Conservation (phyloP, 2,329 filamentous ascomycete genomes). For the Cytospora paraplurivora region DNA sequence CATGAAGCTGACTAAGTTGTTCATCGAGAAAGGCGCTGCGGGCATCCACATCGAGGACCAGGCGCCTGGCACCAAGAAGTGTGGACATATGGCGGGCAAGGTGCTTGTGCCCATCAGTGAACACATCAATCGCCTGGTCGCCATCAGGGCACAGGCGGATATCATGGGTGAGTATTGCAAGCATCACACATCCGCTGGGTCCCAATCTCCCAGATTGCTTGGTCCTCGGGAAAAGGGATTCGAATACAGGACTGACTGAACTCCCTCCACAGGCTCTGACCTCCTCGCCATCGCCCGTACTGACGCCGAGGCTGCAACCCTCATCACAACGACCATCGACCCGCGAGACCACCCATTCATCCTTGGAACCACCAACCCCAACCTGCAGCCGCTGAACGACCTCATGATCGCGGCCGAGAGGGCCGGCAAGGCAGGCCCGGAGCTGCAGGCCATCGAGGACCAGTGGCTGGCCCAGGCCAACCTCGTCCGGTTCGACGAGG, state of each 20-base stretch:
- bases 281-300: slow-evolving; percentile 91
- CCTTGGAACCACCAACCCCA: slow-evolving; percentile 82
- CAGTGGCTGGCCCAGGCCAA: slow-evolving; percentile 77
- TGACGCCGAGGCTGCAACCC: slow-evolving; percentile 94
- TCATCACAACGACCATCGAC: slow-evolving; percentile 96
- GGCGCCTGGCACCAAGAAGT: slow-evolving; percentile 98
- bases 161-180: slow-evolving; percentile 76
- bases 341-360: slow-evolving; percentile 94
- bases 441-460: slow-evolving; percentile 92
- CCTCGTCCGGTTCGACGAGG: slow-evolving; percentile 88
- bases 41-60: slow-evolving; percentile 99
- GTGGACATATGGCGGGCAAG: slow-evolving; percentile 98
- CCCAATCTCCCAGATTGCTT: neutral
- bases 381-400: slow-evolving; percentile 81
- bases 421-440: slow-evolving; percentile 74
- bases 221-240: neutral
- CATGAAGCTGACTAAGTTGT: slow-evolving; percentile 99
- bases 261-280: slow-evolving; percentile 62
- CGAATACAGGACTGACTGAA: slow-evolving; percentile 5
- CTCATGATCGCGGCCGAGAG: slow-evolving; percentile 86
- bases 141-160: slow-evolving; percentile 95
- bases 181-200: neutral
- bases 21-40: slow-evolving; percentile 93
- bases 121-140: slow-evolving; percentile 96
- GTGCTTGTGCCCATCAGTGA: slow-evolving; percentile 95